These are phyloP conservation scores for Teratosphaeriaceae sp. DNA, from an alignment of 2,329 filamentous ascomycete species.

Conservation along the genomic window DNA sequence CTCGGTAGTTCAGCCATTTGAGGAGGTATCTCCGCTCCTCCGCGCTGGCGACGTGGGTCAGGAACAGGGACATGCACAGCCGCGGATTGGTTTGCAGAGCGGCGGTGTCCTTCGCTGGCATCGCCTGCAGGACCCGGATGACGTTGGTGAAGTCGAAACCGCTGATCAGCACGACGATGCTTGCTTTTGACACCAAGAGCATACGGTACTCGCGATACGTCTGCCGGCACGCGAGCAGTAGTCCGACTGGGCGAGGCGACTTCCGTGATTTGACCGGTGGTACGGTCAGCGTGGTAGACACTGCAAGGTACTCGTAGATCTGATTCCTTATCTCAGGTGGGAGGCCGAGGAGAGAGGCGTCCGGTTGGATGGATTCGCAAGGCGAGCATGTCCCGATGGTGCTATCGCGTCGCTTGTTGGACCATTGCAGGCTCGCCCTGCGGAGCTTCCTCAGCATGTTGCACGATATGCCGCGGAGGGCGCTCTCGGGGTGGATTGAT, in stretches of 20 bases:
- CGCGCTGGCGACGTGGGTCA: background rate
- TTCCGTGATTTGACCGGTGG: background rate
- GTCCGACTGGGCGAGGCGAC: background rate
- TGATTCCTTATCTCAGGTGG: conserved; percentile 1
- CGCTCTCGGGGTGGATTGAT: too few relatives aligned
- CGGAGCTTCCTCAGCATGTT: background rate
- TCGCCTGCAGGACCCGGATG: background rate
- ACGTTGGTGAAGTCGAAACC: background rate
- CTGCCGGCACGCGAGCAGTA: background rate
- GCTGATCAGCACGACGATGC: background rate
- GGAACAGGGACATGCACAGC: background rate
- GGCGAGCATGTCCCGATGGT: background rate
- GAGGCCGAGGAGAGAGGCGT: background rate
- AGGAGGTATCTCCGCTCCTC: background rate
- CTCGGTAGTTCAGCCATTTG: background rate
- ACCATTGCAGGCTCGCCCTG: background rate
- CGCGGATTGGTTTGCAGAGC: background rate
- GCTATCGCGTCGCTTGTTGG: background rate
- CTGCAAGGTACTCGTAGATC: background rate
- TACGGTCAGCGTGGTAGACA: background rate
- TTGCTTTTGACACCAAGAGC: background rate
- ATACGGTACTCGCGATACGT: background rate
- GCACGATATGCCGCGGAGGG: too few relatives aligned
- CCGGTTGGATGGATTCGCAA: background rate
- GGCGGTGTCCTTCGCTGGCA: background rate